Conservation (phyloP, 2,329 filamentous ascomycete genomes). For the Phaeosphaeria sp. region DNA sequence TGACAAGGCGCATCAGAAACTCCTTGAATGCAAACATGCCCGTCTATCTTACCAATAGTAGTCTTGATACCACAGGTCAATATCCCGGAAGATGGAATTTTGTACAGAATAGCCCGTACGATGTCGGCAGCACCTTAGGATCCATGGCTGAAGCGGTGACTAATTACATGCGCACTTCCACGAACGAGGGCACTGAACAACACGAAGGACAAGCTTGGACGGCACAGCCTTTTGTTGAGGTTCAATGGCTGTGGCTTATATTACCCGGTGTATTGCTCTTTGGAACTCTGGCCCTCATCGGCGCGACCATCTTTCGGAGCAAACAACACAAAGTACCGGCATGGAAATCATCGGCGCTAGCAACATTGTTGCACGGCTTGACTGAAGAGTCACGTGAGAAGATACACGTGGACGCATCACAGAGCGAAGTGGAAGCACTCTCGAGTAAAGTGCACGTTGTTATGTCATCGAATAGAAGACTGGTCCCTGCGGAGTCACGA, state of each 20-base stretch:
- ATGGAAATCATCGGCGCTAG: slow-evolving; percentile 27
- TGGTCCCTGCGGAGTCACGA: not conserved
- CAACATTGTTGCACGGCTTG: slow-evolving; percentile 24
- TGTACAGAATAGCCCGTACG: slow-evolving; percentile 15
- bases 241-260: slow-evolving; percentile 22
- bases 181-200: slow-evolving; percentile 6
- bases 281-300: slow-evolving; percentile 16
- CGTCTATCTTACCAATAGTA: not conserved
- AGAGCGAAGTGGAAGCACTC: slow-evolving; percentile 21
- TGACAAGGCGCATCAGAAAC: not conserved
- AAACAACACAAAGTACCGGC: slow-evolving; percentile 2
- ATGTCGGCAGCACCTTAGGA: slow-evolving; percentile 10
- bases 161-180: slow-evolving; percentile 12
- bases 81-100: slow-evolving; percentile 17
- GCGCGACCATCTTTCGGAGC: slow-evolving; percentile 15
- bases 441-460: slow-evolving; percentile 8
- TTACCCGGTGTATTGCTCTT: slow-evolving; percentile 16
- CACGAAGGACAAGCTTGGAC: slow-evolving; percentile 19
- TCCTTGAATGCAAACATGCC: not conserved
- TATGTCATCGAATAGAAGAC: not conserved
- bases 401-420: slow-evolving; percentile 9
- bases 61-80: not conserved
- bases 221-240: slow-evolving; percentile 14
- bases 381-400: slow-evolving; percentile 14
- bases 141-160: slow-evolving; percentile 16